These are phyloP conservation scores for Gloeophyllum trabeum DNA, from an alignment of 768 basidiomycete genomes.

Conservation along the genomic window DNA sequence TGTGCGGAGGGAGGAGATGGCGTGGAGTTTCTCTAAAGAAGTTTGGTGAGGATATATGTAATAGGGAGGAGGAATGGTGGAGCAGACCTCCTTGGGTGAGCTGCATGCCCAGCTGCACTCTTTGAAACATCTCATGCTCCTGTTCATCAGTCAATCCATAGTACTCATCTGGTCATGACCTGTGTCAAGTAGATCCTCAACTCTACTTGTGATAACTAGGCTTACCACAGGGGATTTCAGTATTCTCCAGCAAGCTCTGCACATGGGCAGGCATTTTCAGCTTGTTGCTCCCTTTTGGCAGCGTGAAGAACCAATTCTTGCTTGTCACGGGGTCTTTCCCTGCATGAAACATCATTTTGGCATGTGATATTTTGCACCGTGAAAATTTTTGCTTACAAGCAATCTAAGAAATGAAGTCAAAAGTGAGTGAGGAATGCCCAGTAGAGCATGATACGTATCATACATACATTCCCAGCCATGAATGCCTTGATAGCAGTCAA, in stretches of 20 bases:
- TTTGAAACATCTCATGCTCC: constrained; percentile 74
- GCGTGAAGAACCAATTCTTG: constrained; percentile 40
- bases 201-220: neutral
- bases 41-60: neutral
- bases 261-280: neutral
- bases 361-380: constrained; percentile 13
- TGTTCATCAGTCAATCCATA: constrained; percentile 51
- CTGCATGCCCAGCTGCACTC: constrained; percentile 72
- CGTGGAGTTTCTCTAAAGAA: constrained; percentile 62
- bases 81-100: constrained; percentile 63
- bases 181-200: too few relatives aligned
- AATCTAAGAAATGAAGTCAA: constrained; percentile 34
- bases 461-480: constrained; percentile 30
- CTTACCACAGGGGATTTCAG: neutral
- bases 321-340: too few relatives aligned
- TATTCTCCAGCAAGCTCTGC: neutral
- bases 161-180: neutral
- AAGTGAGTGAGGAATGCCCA: neutral
- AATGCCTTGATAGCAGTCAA: constrained; percentile 35
- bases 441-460: neutral
- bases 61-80: constrained; percentile 1
- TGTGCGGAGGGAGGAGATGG: constrained; percentile 61
- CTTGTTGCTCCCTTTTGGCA: neutral
- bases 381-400: constrained; percentile 29
- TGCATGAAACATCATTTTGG: constrained; percentile 36